These are phyloP conservation scores for Pouteria glomerata DNA, from an alignment of 148 eudicot species.

Conservation along the genomic window DNA sequence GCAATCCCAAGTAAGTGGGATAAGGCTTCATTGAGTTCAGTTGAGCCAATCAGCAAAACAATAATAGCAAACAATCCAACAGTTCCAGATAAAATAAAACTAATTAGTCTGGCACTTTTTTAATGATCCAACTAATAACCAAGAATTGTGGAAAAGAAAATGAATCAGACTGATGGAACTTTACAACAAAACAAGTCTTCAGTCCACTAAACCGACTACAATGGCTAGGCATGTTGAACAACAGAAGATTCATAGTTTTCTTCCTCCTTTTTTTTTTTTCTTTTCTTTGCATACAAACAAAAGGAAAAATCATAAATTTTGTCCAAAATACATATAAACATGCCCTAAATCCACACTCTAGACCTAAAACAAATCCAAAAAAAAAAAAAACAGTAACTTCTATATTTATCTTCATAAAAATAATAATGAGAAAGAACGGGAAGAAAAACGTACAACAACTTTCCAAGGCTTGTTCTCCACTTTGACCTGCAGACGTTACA, in stretches of 20 bases:
- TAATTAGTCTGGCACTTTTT: neutral
- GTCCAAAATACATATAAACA: too few relatives aligned
- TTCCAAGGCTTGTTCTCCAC: conserved; percentile 92
- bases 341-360: too few relatives aligned
- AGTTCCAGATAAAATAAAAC: neutral
- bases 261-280: neutral
- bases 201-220: neutral
- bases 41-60: neutral
- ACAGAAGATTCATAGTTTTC: too few relatives aligned
- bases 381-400: too few relatives aligned
- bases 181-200: neutral
- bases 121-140: neutral
- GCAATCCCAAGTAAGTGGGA: neutral
- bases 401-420: too few relatives aligned
- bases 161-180: neutral
- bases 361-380: too few relatives aligned
- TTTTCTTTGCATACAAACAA: neutral
- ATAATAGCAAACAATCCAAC: neutral
- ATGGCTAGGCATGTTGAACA: too few relatives aligned
- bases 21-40: neutral
- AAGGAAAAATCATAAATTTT: neutral
- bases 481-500: conserved; percentile 50
- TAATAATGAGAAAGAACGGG: too few relatives aligned
- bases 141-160: neutral
- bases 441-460: conserved; percentile 63